Base-by-base conservation (phyloP, 176 grass and related monocot genomes). In the Leersia perrieri region DNA sequence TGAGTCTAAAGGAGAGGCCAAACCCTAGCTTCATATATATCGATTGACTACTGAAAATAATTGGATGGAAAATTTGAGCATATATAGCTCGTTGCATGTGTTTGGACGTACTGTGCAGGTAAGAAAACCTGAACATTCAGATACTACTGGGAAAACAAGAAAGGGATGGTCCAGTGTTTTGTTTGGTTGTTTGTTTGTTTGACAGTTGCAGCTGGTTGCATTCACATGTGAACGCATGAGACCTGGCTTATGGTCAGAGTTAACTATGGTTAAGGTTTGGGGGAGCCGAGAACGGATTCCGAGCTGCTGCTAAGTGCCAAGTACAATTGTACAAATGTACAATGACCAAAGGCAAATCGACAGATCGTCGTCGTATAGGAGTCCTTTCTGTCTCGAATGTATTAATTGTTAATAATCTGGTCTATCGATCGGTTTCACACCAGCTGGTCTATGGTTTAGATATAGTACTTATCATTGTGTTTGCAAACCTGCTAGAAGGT, bases 41-140 rank as follows among this genome's bases (percentile, higher is more conserved):
- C 39, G 39, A 53, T 51, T 45, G 44, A 79, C 47, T 11, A 39
- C 18, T 26, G 36, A 26, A 38, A 83, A 85, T n/a, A 23, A 7
- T 7, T 16, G 5, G 29, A 14, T 33, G n/a, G 70, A 80, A 68
- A 66, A 35, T 3, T 9, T 20, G 30, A 36, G 65, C 8, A 70
- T 26, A n/a, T n/a, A n/a, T 44, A 75, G 33, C 62, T 25, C 25
- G 29, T 70, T 72, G 40, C n/a, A n/a, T n/a, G n/a, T 25, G 11
- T 40, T 60, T 15, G 65, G 65, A 78, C 74, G n/a, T n/a, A n/a
- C n/a, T n/a, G n/a, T 14, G 16, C 3, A 51, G 10, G 60, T 31
- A 55, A 82, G 60, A 71, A 26, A 51, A n/a, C 33, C 39, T 22
- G 84, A 86, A 80, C 66, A 42, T 74, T 80, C 68, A 86, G 84